Evolutionary conservation across 805 yeast species (phyloP).

Genomic region (Ogataea haglerorum): DNA sequence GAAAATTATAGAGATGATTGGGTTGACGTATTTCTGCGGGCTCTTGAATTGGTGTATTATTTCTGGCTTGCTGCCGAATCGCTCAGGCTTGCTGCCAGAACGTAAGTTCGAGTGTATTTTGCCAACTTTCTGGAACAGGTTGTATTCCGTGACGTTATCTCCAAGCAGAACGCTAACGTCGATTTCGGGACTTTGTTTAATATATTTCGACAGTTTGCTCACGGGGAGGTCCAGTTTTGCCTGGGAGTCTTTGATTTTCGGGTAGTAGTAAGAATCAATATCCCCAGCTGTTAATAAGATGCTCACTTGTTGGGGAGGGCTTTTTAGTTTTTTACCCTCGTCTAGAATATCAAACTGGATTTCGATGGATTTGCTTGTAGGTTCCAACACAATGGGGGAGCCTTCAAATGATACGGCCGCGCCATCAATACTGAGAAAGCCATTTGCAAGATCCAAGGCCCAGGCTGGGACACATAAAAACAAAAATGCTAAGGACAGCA

Average conservation of each 20-base stretch:
- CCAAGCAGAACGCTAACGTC: slow-evolving; percentile 28
- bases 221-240: slow-evolving; percentile 18
- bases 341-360: slow-evolving; percentile 15
- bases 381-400: slow-evolving; percentile 8
- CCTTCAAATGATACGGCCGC: slow-evolving; percentile 3
- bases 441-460: slow-evolving; percentile 4
- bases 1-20: slow-evolving; percentile 51
- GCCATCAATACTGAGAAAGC: slow-evolving; percentile 8
- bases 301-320: slow-evolving; percentile 27
- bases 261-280: slow-evolving; percentile 24
- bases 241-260: slow-evolving; percentile 16
- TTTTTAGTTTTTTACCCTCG: background rate
- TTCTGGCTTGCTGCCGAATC: slow-evolving; percentile 53
- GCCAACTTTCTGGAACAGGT: slow-evolving; percentile 18
- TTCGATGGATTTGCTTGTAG: slow-evolving; percentile 5
- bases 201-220: slow-evolving; percentile 22
- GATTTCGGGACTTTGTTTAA: slow-evolving; percentile 20
- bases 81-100: slow-evolving; percentile 23
- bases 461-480: slow-evolving; percentile 3
- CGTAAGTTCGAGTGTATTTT: slow-evolving; percentile 18
- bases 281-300: slow-evolving; percentile 18
- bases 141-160: slow-evolving; percentile 21
- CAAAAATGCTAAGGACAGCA: slow-evolving; percentile 6
- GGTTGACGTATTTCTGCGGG: slow-evolving; percentile 50
- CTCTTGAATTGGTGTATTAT: slow-evolving; percentile 59